A percentile compares a stretch with the other conserved stretches of the same genome.
Conservation (phyloP, 805 yeast genomes). For the Saturnispora kantuleensis region DNA sequence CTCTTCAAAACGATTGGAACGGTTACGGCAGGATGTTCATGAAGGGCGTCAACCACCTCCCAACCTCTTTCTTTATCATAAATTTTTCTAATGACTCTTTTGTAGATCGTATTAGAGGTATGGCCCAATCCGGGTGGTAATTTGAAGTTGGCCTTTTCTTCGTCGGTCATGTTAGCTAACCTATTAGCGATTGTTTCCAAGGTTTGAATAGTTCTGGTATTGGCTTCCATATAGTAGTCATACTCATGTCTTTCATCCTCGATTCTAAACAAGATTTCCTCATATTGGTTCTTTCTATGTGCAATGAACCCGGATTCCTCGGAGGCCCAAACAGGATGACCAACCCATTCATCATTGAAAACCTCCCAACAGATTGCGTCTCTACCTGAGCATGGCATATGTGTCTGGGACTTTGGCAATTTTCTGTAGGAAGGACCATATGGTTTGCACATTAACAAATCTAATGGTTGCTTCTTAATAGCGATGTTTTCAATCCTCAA, state of each 20-base stretch:
- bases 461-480: constrained; percentile 85
- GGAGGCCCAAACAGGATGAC: constrained; percentile 99
- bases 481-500: constrained; percentile 78
- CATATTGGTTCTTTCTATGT: constrained; percentile 97
- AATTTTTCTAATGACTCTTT: constrained; percentile 83
- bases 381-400: constrained; percentile 96
- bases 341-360: constrained; percentile 97
- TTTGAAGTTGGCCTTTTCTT: constrained; percentile 70
- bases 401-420: constrained; percentile 87
- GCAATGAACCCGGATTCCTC: constrained; percentile 98
- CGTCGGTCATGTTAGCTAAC: constrained; percentile 84
- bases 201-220: constrained; percentile 88
- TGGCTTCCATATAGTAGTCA: constrained; percentile 92
- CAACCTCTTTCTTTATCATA: constrained; percentile 93
- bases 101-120: constrained; percentile 82
- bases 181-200: constrained; percentile 91
- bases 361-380: constrained; percentile 99
- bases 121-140: constrained; percentile 92
- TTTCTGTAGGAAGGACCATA: constrained; percentile 93
- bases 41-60: constrained; percentile 92
- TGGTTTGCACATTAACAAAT: constrained; percentile 81
- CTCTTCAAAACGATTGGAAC: constrained; percentile 89
- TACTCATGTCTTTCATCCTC: constrained; percentile 98
- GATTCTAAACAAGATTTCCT: constrained; percentile 86
- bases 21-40: constrained; percentile 90